Conservation (phyloP, 2,329 filamentous ascomycete genomes). For the Colletotrichum sp. region DNA sequence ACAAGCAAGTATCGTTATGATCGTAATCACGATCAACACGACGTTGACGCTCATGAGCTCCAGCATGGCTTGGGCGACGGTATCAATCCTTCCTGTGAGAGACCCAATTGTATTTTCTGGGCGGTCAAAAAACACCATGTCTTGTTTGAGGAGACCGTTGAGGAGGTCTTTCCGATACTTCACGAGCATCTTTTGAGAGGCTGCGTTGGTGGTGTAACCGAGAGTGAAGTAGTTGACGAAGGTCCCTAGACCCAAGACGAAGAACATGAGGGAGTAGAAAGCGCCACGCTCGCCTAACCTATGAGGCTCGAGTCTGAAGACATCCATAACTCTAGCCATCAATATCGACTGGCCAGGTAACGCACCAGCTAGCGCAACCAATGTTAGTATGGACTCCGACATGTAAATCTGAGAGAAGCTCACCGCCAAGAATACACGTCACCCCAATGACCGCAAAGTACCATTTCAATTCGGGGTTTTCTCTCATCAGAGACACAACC, state of each 20-base stretch:
- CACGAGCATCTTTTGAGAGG: background rate
- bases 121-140: conserved; percentile 46
- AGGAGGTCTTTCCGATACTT: conserved; percentile 27
- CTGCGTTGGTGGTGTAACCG: conserved; percentile 21
- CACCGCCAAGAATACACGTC: background rate
- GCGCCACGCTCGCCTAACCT: conserved; percentile 32
- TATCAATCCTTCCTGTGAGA: conserved; percentile 33
- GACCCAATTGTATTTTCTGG: conserved; percentile 36
- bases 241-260: conserved; percentile 28
- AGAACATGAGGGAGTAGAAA: conserved; percentile 38
- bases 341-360: conserved; percentile 49
- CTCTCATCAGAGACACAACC: background rate
- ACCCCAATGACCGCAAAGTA: background rate
- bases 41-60: conserved; percentile 51
- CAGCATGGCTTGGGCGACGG: conserved; percentile 43
- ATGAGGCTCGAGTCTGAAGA: conserved; percentile 33
- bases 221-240: conserved; percentile 25
- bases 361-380: conserved; percentile 30
- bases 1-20: conserved; percentile 42
- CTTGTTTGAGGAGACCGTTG: conserved; percentile 33
- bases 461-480: background rate
- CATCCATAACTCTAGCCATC: conserved; percentile 41
- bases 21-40: conserved; percentile 42
- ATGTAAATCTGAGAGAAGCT: background rate
- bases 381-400: background rate